Evolutionary conservation across 192 early-diverging fungal species (phyloP).

Genomic region (Lobulomyces angularis): DNA sequence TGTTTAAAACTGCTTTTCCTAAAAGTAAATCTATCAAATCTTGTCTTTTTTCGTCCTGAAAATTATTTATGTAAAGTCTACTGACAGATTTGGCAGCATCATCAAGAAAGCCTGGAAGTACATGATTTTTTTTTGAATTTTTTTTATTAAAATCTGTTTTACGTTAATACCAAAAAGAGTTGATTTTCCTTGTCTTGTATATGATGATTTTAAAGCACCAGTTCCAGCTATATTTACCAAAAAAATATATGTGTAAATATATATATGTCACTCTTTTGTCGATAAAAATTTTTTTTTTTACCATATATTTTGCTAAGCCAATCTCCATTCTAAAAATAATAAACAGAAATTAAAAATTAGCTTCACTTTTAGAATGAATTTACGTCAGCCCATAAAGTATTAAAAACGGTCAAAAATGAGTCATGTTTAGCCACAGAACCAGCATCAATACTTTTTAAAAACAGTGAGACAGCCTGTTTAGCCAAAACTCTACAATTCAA

Average conservation of each 20-base stretch:
- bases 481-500: no score
- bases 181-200: constrained; percentile 79
- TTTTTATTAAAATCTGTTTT: no score
- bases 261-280: no score
- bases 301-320: constrained; percentile 75
- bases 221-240: constrained; percentile 69
- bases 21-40: constrained; percentile 82
- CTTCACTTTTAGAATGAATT: background rate
- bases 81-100: constrained; percentile 89
- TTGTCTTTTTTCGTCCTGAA: constrained; percentile 85
- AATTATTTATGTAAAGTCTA: constrained; percentile 89
- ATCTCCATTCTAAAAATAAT: constrained; percentile 66
- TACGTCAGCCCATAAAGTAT: constrained; percentile 40
- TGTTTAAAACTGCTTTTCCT: constrained; percentile 27
- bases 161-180: constrained; percentile 57
- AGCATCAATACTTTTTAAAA: no score
- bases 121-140: constrained; percentile 5
- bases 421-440: constrained; percentile 11
- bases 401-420: constrained; percentile 17
- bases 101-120: constrained; percentile 55
- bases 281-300: background rate
- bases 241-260: background rate
- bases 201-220: constrained; percentile 82
- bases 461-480: no score
- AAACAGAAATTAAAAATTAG: constrained; percentile 1